Conservation (phyloP, 2,329 filamentous ascomycete species). For the Monilinia laxa region DNA sequence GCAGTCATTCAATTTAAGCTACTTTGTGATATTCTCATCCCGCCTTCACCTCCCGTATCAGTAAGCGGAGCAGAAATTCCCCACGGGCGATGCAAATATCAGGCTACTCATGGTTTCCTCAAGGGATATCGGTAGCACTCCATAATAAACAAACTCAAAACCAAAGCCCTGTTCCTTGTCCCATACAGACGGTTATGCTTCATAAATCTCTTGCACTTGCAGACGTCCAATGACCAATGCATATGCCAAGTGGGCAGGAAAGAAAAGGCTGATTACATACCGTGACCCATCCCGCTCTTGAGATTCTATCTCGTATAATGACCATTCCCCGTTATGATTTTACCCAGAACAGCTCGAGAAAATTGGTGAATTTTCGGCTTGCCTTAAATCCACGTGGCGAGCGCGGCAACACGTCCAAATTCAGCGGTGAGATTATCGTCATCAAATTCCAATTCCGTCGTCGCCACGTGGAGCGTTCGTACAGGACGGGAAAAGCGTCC, state of each 20-base stretch:
- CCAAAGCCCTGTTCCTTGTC: background rate
- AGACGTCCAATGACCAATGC: constrained; percentile 11
- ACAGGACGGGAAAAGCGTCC: constrained; percentile 12
- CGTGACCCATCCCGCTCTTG: constrained; percentile 11
- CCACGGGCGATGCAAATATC: background rate
- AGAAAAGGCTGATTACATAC: constrained; percentile 13
- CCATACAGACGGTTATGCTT: constrained; percentile 12
- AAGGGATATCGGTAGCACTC: constrained; percentile 11
- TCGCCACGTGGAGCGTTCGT: constrained; percentile 11
- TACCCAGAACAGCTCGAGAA: background rate
- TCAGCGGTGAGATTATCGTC: constrained; percentile 7
- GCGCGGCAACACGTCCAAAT: constrained; percentile 7
- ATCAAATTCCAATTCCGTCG: constrained; percentile 15
- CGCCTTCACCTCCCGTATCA: background rate
- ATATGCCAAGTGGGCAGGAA: constrained; percentile 17
- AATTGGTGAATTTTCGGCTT: constrained; percentile 5
- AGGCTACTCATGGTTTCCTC: background rate
- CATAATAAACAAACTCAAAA: background rate
- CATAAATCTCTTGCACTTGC: background rate
- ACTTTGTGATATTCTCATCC: background rate
- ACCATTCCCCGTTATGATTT: background rate
- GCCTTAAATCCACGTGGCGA: constrained; percentile 16
- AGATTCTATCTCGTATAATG: constrained; percentile 1
- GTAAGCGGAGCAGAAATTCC: constrained; percentile 2
- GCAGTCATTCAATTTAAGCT: background rate